Base-by-base conservation (phyloP, 2,329 filamentous ascomycete genomes). In the Hypoxylon sp. region DNA sequence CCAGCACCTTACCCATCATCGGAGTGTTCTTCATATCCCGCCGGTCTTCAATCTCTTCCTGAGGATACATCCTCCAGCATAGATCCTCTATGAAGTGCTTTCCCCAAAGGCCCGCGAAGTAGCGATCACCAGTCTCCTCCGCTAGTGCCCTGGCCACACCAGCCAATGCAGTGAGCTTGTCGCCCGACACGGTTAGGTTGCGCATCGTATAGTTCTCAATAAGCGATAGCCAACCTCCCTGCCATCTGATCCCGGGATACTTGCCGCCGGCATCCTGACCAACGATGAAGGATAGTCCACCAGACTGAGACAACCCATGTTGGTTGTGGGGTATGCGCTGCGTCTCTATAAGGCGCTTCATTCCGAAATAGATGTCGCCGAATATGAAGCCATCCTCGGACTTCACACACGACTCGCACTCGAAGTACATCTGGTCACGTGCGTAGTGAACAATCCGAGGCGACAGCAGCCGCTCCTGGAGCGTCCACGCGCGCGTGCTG, bases 11-110 rank as follows among this genome's bases (percentile, higher is more conserved):
- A 0, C 56, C 63, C 28, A 30, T 58, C 2, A 43, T 14, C 13
- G 52, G 55, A 2, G 63, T 67, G 43, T 9, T 60, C 56, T 55
- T 66, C 45, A 49, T 48, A 41, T 62, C 38, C 11, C 49, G 60
- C 1, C 53, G 51, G 30, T 62, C 48, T n/a, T 60, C 43, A 17
- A 64, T 62, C 43, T 65, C 60, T 21, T 65, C 53, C 21, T 57
- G 41, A 1, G 56, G 53, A 46, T 59, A 53, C 57, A 23, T 61
- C 41, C 66, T 53, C 60, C 56, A 64, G 45, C 28, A 64, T 6
- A 64, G 48, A 55, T 67, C 63, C 21, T 67, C 60, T 23, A 61
- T 55, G 48, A 64, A 60, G 28, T 69, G 59, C 19, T 25, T 60
- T 36, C 25, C 50, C 63, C 67, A 64, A 38, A 69, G 41, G 10